Evolutionary conservation across 2,329 filamentous ascomycete genomes (phyloP).

Genomic region (Colletotrichum sp.): DNA sequence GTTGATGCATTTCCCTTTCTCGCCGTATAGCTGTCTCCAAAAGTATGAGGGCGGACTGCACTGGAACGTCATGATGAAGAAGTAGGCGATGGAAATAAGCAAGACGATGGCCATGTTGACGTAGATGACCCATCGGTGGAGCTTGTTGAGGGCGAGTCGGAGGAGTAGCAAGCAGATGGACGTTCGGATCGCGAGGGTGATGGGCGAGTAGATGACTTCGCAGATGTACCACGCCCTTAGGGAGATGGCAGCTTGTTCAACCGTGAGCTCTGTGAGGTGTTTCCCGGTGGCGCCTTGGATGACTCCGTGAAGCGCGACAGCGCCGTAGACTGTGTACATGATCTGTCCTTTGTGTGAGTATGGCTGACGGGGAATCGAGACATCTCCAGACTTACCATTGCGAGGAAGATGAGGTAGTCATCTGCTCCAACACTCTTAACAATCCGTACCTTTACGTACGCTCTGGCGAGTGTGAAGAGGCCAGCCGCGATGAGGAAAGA

Average conservation of each 20-base stretch:
- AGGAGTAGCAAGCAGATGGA: slow-evolving; percentile 46
- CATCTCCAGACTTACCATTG: slow-evolving; percentile 39
- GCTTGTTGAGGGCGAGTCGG: slow-evolving; percentile 37
- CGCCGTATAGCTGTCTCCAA: slow-evolving; percentile 46
- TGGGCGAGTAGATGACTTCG: slow-evolving; percentile 43
- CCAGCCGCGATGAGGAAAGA: slow-evolving; percentile 38
- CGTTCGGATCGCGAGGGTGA: slow-evolving; percentile 43
- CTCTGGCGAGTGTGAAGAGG: slow-evolving; percentile 43
- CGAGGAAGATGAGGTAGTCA: slow-evolving; percentile 52
- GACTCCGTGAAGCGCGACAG: slow-evolving; percentile 37
- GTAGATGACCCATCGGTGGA: slow-evolving; percentile 39
- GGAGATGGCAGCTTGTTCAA: slow-evolving; percentile 28
- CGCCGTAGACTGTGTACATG: slow-evolving; percentile 35
- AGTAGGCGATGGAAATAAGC: slow-evolving; percentile 39
- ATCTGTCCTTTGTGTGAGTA: slow-evolving; percentile 27
- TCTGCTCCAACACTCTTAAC: slow-evolving; percentile 48
- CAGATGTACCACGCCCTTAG: slow-evolving; percentile 43
- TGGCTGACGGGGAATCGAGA: background rate
- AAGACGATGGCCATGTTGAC: slow-evolving; percentile 38
- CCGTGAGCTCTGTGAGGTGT: slow-evolving; percentile 23
- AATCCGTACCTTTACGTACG: slow-evolving; percentile 48
- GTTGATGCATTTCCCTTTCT: slow-evolving; percentile 44
- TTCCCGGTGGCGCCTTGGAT: slow-evolving; percentile 30
- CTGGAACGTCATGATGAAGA: slow-evolving; percentile 54
- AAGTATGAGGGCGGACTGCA: slow-evolving; percentile 54